Conservation (phyloP, 2,329 filamentous ascomycete species). For the Xylariales sp. region DNA sequence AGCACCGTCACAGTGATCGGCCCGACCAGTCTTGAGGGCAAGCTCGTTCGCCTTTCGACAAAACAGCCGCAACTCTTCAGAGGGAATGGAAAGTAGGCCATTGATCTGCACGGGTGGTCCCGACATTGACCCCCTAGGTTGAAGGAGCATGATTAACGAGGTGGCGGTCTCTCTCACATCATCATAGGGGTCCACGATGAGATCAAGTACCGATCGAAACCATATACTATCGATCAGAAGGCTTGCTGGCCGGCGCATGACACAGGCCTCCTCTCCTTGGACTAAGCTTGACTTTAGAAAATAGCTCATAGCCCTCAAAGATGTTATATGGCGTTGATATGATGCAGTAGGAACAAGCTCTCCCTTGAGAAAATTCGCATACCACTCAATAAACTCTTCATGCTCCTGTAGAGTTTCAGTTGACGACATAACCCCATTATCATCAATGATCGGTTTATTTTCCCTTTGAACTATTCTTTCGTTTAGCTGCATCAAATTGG, state of each 20-base stretch:
- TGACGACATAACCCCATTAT: constrained; percentile 41
- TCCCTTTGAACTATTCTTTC: not conserved
- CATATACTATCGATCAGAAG: constrained; percentile 61
- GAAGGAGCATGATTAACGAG: constrained; percentile 63
- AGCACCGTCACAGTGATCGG: constrained; percentile 92
- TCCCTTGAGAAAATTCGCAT: constrained; percentile 74
- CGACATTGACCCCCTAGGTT: constrained; percentile 51
- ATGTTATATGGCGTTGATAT: constrained; percentile 89
- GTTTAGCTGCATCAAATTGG: not conserved
- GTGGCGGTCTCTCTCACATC: constrained; percentile 78
- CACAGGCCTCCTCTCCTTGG: constrained; percentile 58
- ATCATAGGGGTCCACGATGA: constrained; percentile 90
- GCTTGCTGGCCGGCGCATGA: constrained; percentile 55
- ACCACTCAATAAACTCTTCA: constrained; percentile 77
- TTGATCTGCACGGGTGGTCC: constrained; percentile 27
- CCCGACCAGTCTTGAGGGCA: constrained; percentile 79
- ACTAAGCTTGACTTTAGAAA: constrained; percentile 67
- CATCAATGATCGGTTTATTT: constrained; percentile 24
- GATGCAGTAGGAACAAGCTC: constrained; percentile 85
- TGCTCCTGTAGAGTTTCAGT: constrained; percentile 61
- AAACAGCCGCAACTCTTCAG: constrained; percentile 58
- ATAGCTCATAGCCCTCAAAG: constrained; percentile 75
- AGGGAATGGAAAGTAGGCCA: constrained; percentile 36
- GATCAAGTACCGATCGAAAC: constrained; percentile 76
- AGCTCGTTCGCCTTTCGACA: constrained; percentile 65